Conservation (phyloP, 75 land plant genomes). For the Picea glauca region DNA sequence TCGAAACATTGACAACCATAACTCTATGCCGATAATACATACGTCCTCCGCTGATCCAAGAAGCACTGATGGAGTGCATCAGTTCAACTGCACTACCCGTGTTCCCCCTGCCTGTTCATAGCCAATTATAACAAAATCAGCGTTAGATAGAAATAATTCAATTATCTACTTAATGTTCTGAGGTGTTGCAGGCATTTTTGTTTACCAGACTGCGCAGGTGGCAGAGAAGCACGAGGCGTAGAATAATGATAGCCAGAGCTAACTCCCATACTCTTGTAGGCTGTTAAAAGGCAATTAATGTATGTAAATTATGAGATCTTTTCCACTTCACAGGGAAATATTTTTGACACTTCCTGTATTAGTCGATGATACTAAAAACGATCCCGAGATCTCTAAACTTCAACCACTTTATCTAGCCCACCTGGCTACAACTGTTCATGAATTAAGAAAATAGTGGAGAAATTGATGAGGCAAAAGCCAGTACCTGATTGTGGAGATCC, state of each 20-base stretch:
- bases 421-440: too few species aligned
- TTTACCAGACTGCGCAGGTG: background rate
- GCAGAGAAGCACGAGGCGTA: background rate
- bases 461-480: too few species aligned
- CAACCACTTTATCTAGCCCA: too few species aligned
- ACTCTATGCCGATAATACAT: conserved; percentile 55
- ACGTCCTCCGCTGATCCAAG: conserved; percentile 38
- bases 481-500: too few species aligned
- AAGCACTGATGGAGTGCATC: conserved; percentile 36
- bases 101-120: background rate
- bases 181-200: background rate
- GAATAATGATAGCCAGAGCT: background rate
- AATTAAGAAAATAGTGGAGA: too few species aligned
- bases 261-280: too few species aligned
- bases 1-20: conserved; percentile 41
- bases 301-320: background rate
- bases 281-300: background rate
- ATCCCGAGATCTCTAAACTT: too few species aligned
- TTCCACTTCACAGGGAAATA: too few species aligned
- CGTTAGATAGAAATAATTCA: too few species aligned
- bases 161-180: too few species aligned
- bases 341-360: too few species aligned
- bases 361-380: too few species aligned
- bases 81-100: conserved; percentile 19
- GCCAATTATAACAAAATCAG: background rate